These are phyloP conservation scores for Sistotremastrum suecicum DNA, from an alignment of 768 basidiomycete genomes.

Conservation along the genomic window DNA sequence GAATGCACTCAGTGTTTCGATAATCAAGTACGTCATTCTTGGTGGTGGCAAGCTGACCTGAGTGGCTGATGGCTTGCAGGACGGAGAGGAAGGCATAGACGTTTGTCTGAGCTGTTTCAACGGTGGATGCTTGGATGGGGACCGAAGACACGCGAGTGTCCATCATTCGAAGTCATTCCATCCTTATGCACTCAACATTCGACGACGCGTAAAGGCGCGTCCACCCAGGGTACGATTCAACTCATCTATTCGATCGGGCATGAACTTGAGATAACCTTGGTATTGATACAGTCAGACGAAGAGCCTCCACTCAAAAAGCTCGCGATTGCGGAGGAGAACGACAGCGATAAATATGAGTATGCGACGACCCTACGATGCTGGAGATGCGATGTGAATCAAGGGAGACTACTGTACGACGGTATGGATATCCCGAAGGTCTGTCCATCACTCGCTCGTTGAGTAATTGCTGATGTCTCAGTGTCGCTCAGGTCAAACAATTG, in stretches of 20 bases:
- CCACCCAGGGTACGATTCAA: slow-evolving; percentile 44
- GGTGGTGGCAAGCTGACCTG: neutral
- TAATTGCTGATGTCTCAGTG: slow-evolving; percentile 19
- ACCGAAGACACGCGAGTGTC: slow-evolving; percentile 56
- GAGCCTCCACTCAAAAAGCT: slow-evolving; percentile 89
- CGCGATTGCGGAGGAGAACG: slow-evolving; percentile 73
- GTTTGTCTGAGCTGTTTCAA: slow-evolving; percentile 92
- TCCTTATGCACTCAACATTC: slow-evolving; percentile 64
- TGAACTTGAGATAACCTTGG: neutral
- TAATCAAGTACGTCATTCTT: slow-evolving; percentile 45
- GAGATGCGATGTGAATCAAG: slow-evolving; percentile 45
- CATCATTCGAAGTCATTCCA: slow-evolving; percentile 69
- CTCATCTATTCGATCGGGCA: neutral
- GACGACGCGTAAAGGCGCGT: slow-evolving; percentile 51
- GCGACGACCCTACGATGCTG: slow-evolving; percentile 60
- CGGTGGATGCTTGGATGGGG: slow-evolving; percentile 59
- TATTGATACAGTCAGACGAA: slow-evolving; percentile 38
- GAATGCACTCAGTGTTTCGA: slow-evolving; percentile 98
- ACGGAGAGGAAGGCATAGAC: slow-evolving; percentile 61
- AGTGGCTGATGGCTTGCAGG: slow-evolving; percentile 28
- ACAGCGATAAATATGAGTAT: slow-evolving; percentile 79
- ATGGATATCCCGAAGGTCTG: slow-evolving; percentile 8
- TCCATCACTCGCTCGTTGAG: neutral
- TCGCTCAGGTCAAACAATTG: slow-evolving; percentile 35
- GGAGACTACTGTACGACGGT: slow-evolving; percentile 27